Base-by-base conservation (phyloP, 257 asterid species). In the Scutellaria baicalensis region DNA sequence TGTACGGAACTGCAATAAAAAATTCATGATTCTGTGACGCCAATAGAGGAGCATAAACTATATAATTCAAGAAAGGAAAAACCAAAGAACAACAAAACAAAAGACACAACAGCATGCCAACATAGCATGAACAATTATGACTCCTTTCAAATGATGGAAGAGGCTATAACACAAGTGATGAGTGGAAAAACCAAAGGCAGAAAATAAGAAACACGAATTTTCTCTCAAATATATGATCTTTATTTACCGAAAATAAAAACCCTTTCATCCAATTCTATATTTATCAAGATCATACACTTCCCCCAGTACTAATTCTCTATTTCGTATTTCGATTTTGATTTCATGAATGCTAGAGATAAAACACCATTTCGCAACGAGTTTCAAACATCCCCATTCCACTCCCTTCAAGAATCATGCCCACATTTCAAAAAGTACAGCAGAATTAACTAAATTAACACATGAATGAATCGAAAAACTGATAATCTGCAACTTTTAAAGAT, bases 1-100 rank as follows among this genome's bases (percentile, higher is more conserved):
- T 39, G 96, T 91, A 3, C 99, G 91, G 75, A 93, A 93, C 98
- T 93, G 90, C 85, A 73, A 23, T 17, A 38, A 54, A 66, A 44
- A 31, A 13, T 64, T 31, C 58, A 75, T 47, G 50, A 56, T 17
- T 14, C 21, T 7, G n/a, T 8, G 56, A 74, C 35, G 35, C 62
- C 18, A 45, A 36, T 21, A 0, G 27, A 18, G 20, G 14, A 6
- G 6, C 20, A 17, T 5, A 71, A 44, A 27, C 31, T n/a, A 23
- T 17, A 14, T 14, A 48, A 35, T 8, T 27, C 40, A 3, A 5
- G 49, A 49, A 48, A 57, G 10, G 12, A 6, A 42, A 62, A 48
- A 21, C 17, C 40, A 72, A 23, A 59, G 39, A 33, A 7, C n/a
- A 36, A 36, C 7, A 35, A 36, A 38, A 17, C 1, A 17, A 47